Conservation (phyloP, 495 filamentous ascomycete genomes). For the Penicillium salamii region DNA sequence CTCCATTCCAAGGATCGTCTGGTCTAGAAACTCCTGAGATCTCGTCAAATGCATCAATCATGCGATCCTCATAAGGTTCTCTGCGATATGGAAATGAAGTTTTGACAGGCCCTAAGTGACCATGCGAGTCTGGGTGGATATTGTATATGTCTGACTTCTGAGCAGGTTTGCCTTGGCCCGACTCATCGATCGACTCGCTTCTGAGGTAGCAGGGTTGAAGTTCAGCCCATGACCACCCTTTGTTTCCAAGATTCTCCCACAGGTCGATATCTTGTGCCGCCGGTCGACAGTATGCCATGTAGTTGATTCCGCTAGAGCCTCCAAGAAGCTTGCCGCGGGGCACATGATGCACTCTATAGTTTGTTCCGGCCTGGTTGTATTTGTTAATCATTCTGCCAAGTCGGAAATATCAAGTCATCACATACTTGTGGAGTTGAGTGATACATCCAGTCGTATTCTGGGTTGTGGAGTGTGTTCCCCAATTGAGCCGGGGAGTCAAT, state of each 20-base stretch:
- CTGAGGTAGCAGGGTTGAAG: too few species aligned
- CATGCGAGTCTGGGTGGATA: too few species aligned
- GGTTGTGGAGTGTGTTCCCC: constrained; percentile 41
- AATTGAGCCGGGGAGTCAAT: constrained; percentile 46
- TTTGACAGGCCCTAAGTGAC: constrained; percentile 23
- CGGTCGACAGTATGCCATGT: constrained; percentile 29
- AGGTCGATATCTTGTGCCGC: constrained; percentile 40
- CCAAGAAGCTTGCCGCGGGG: constrained; percentile 56
- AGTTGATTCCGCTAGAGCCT: constrained; percentile 57
- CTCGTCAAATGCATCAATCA: constrained; percentile 26
- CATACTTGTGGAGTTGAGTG: constrained; percentile 51
- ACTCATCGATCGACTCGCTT: too few species aligned
- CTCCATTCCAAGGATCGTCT: constrained; percentile 31
- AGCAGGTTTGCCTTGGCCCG: too few species aligned
- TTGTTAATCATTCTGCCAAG: too few species aligned
- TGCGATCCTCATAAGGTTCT: constrained; percentile 19
- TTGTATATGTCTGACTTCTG: too few species aligned
- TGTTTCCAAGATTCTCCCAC: too few species aligned
- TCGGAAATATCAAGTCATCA: too few species aligned
- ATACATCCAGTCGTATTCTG: constrained; percentile 58
- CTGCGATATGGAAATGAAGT: constrained; percentile 28
- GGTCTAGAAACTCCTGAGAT: constrained; percentile 13
- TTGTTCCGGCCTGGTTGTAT: too few species aligned
- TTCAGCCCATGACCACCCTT: too few species aligned
- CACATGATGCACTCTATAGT: constrained; percentile 21